Percentiles rank a stretch among this genome's conserved stretches.
phyloP scores from a whole-genome alignment of 23 red algal genomes.

The Cyanidioschyzon merolae region DNA sequence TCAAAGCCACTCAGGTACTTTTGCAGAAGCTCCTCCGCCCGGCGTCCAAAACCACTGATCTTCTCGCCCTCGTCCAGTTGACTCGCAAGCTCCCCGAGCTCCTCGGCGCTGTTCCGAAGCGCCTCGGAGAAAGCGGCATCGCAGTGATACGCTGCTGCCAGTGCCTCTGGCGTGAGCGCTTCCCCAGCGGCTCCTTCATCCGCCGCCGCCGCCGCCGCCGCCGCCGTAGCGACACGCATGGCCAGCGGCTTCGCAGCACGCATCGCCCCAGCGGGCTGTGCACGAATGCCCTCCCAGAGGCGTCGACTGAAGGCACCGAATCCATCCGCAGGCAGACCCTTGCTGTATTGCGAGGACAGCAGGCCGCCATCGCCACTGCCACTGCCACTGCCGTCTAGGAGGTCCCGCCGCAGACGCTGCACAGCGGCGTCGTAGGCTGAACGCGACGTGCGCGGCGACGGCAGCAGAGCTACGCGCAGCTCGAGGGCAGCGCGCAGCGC shows the following conservation, averaged over 20 bases:
- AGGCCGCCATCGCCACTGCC: conserved; percentile 17
- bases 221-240: neutral
- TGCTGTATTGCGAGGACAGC: conserved; percentile 54
- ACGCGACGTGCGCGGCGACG: conserved; percentile 48
- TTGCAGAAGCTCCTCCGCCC: conserved; percentile 50
- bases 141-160: conserved; percentile 43
- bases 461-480: conserved; percentile 70
- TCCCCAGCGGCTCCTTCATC: conserved; percentile 4
- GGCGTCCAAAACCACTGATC: conserved; percentile 46
- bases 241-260: conserved; percentile 22
- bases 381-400: conserved; percentile 15
- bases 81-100: conserved; percentile 32
- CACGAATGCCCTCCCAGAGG: conserved; percentile 50
- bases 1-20: conserved; percentile 47
- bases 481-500: conserved; percentile 46
- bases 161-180: conserved; percentile 16
- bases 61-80: conserved; percentile 73
- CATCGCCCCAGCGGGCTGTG: conserved; percentile 12
- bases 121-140: conserved; percentile 64
- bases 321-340: conserved; percentile 76
- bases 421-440: conserved; percentile 52
- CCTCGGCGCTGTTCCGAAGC: conserved; percentile 25
- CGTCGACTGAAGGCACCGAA: conserved; percentile 48
- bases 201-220: neutral
- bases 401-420: conserved; percentile 25